Evolutionary conservation across 768 basidiomycete species (phyloP), one percentile per base, ranked within the genome.

Genomic region (Chalciporus piperatus): DNA sequence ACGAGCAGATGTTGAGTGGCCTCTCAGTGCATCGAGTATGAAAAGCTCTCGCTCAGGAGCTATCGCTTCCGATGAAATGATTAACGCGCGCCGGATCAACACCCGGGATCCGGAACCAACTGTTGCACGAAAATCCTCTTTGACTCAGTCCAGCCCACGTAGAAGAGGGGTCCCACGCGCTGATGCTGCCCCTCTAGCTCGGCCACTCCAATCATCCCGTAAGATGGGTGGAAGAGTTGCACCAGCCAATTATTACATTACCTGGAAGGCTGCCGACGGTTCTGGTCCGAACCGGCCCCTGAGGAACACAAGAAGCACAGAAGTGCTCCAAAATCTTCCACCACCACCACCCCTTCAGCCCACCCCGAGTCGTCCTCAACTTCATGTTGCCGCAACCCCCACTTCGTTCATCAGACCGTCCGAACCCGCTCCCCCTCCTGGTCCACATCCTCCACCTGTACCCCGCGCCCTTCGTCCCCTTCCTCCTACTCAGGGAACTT

Each of bases 271-370:
- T 30, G 65, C 71, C 33, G 70, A 78, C 44, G 52, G 51, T 33
- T 56, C 79, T 2, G 65, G 72, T 13, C 77, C 79, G 30, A 27
- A 23, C 32, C 59, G 48, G 41, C 4, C 47, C 2, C 19, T 69
- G 25, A 69, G 64, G 56, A 63, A 60, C 32, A 55, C 61, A 25
- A 69, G 54, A 55, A 69, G 68, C 39, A 55, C 66, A 33, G 68
- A 69, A 38, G 53, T 59, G 54, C 61, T 69, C 33, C 66, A 63
- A 40, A 58, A 51, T 23, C 8, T 50, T 11, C 52, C 57, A 6
- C 55, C 60, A 0, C 39, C 47, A 11, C 56, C 61, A 6, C 55
- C 58, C 12, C 69, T 71, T 47, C 61, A 63, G 39, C 37, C 59
- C 35, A 59, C 67, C 41, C 65, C 69, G 17, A 69, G 68, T 39